Conservation (phyloP, 202 grass and related monocot genomes). For the Tripidium arundinaceum region DNA sequence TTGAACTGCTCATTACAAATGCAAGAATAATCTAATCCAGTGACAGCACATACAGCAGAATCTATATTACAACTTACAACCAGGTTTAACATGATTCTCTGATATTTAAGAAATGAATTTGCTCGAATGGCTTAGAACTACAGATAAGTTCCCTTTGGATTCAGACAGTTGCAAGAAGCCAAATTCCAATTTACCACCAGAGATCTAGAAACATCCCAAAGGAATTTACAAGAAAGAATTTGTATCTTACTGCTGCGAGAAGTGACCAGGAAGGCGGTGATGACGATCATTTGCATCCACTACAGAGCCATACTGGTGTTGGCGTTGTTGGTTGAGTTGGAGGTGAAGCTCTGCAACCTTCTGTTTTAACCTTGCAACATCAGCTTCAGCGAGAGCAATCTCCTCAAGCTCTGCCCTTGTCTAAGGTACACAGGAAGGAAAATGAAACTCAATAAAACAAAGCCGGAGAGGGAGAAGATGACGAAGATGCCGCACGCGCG, state of each 20-base stretch:
- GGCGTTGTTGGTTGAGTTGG: constrained; percentile 91
- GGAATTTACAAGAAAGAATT: background rate
- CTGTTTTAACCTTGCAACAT: constrained; percentile 93
- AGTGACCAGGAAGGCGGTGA: constrained; percentile 61
- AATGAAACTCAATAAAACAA: constrained; percentile 39
- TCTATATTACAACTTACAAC: background rate
- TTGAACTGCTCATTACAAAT: constrained; percentile 1
- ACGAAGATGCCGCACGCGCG: too few relatives aligned
- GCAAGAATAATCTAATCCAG: background rate
- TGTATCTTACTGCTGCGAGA: constrained; percentile 78
- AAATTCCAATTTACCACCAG: background rate
- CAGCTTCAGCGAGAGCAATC: constrained; percentile 90
- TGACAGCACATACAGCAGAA: background rate
- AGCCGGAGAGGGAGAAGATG: too few relatives aligned
- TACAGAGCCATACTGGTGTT: constrained; percentile 68
- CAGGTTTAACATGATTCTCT: background rate
- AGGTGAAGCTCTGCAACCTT: constrained; percentile 95
- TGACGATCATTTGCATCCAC: constrained; percentile 54
- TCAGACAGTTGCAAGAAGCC: background rate
- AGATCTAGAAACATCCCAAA: constrained; percentile 20
- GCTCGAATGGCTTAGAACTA: constrained; percentile 20
- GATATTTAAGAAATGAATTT: constrained; percentile 4
- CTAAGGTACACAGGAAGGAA: constrained; percentile 40
- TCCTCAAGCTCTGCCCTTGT: constrained; percentile 96
- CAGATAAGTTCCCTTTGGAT: background rate